Percentiles rank a stretch among this genome's conserved stretches.
These are phyloP conservation scores for Syzygium grande DNA, from an alignment of 345 rosid genomes.

Conservation along the genomic window DNA sequence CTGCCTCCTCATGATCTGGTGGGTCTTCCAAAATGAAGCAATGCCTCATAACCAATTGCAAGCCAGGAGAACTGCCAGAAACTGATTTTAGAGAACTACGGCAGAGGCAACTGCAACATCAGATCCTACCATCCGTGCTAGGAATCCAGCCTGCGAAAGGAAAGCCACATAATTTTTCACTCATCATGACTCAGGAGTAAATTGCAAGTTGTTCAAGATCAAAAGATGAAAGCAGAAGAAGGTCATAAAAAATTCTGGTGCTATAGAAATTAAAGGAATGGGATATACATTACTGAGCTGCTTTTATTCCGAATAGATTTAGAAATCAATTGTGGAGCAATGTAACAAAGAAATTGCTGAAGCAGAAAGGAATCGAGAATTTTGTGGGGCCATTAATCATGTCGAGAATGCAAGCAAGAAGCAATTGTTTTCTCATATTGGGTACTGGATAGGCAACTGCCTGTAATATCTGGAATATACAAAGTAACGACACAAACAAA, in stretches of 20 bases:
- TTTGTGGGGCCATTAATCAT: not conserved
- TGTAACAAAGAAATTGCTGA: not conserved
- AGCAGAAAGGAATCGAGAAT: not conserved
- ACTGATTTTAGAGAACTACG: conserved; percentile 57
- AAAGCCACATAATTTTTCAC: not conserved
- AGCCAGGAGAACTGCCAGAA: conserved; percentile 41
- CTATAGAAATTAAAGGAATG: not conserved
- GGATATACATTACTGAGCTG: not conserved
- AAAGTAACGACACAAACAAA: not conserved
- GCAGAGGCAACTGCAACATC: conserved; percentile 74
- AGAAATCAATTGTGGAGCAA: not conserved
- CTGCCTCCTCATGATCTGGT: conserved; percentile 51
- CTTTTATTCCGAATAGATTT: not conserved
- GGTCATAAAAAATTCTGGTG: not conserved
- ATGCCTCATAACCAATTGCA: conserved; percentile 75
- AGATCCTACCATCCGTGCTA: conserved; percentile 55
- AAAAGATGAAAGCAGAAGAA: not conserved
- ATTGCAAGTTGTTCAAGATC: not conserved
- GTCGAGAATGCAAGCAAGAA: not conserved
- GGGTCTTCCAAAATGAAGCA: conserved; percentile 92
- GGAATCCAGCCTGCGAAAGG: conserved; percentile 62
- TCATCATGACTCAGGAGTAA: not conserved
- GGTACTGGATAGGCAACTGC: not conserved
- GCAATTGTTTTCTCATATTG: not conserved
- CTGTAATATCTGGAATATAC: not conserved